Evolutionary conservation across 2,329 filamentous ascomycete species (phyloP).

Genomic region (Trichocomaceae sp.): DNA sequence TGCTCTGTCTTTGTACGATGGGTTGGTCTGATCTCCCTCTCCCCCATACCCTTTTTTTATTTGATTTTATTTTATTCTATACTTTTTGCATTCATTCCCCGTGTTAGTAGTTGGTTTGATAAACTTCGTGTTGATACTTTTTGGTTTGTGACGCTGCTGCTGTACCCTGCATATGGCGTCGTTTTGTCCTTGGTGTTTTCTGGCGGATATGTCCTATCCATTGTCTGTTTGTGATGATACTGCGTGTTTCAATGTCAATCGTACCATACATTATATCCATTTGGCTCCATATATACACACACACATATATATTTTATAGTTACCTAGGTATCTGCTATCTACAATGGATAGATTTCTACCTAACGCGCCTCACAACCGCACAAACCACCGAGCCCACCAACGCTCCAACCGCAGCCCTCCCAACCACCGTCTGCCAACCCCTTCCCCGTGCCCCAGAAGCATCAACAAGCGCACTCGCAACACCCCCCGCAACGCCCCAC

Average conservation of each 20-base stretch:
- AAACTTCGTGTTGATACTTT: not conserved
- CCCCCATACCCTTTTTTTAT: not conserved
- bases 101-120: too few species aligned
- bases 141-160: not conserved
- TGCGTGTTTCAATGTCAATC: too few species aligned
- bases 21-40: conserved; percentile 60
- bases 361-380: not conserved
- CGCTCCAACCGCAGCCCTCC: not conserved
- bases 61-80: too few species aligned
- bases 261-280: not conserved
- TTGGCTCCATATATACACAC: not conserved
- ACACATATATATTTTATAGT: not conserved
- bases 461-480: not conserved
- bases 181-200: not conserved
- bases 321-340: too few species aligned
- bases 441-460: not conserved
- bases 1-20: conserved; percentile 91
- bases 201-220: not conserved
- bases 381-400: not conserved
- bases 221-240: not conserved
- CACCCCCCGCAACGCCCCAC: not conserved
- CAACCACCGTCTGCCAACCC: not conserved
- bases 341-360: too few species aligned
- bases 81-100: not conserved
- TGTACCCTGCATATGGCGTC: not conserved